phyloP scores from a whole-genome alignment of 345 rosid genomes.

The Chamaenerion angustifolium region DNA sequence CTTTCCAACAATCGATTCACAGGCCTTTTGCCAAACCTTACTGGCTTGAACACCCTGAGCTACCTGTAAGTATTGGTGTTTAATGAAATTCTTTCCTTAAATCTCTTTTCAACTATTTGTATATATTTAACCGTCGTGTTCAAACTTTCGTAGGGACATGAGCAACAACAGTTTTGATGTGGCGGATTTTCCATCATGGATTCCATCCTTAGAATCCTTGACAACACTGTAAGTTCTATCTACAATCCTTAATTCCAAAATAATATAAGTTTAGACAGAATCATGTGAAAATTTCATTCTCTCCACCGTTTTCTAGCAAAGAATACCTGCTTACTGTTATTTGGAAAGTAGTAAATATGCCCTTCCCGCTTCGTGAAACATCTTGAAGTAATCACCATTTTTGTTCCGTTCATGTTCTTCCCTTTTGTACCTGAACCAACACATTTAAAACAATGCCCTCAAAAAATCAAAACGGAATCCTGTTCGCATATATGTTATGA shows the following conservation, averaged over 20 bases:
- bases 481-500: too few relatives aligned
- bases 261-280: neutral
- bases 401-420: neutral
- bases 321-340: too few relatives aligned
- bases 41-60: constrained; percentile 33
- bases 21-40: constrained; percentile 54
- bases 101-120: too few relatives aligned
- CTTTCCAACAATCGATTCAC: constrained; percentile 54
- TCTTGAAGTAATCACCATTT: too few relatives aligned
- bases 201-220: constrained; percentile 26
- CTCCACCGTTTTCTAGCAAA: too few relatives aligned
- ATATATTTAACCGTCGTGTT: too few relatives aligned
- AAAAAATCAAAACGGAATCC: too few relatives aligned
- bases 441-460: neutral
- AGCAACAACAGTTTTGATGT: constrained; percentile 54
- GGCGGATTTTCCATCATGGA: constrained; percentile 52
- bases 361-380: too few relatives aligned
- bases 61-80: constrained; percentile 41
- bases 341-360: too few relatives aligned
- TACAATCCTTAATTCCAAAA: constrained; percentile 3
- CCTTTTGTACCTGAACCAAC: neutral
- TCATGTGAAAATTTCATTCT: too few relatives aligned
- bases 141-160: constrained; percentile 39
- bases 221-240: constrained; percentile 53
- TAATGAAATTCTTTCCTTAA: neutral